These are phyloP conservation scores for Claviceps pazoutovae DNA, from an alignment of 2,329 filamentous ascomycete species.

Conservation along the genomic window DNA sequence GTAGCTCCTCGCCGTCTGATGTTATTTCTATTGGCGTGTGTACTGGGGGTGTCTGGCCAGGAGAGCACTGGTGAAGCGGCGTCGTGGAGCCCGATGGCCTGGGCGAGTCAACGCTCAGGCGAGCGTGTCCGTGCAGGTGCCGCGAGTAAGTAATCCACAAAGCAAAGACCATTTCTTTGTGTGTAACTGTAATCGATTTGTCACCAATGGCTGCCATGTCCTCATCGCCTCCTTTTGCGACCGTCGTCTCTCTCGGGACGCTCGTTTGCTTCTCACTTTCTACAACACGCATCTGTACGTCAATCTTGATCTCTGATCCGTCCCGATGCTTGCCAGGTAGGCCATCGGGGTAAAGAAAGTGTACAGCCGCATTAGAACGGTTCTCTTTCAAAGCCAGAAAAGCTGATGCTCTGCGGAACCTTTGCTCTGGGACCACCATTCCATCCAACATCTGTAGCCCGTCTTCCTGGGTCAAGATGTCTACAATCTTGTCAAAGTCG, in stretches of 20 bases:
- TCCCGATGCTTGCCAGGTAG: conserved; percentile 79
- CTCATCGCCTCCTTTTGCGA: conserved; percentile 47
- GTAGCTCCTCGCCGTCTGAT: conserved; percentile 33
- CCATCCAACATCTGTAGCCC: conserved; percentile 73
- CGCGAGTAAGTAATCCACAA: conserved; percentile 96
- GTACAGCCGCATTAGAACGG: conserved; percentile 60
- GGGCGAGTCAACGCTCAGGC: conserved; percentile 46
- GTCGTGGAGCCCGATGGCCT: conserved; percentile 51
- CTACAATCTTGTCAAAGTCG: conserved; percentile 70
- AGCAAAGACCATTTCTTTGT: conserved; percentile 77
- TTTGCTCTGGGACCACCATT: conserved; percentile 94
- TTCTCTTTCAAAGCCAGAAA: conserved; percentile 74
- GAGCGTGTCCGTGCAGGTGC: conserved; percentile 61
- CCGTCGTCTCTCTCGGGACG: conserved; percentile 47
- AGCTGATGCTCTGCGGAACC: conserved; percentile 78
- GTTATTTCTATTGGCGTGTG: conserved; percentile 43
- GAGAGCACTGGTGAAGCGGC: conserved; percentile 64
- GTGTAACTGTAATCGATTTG: conserved; percentile 32
- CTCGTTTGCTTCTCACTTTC: conserved; percentile 63
- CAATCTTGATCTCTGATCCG: conserved; percentile 81
- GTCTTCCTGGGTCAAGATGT: conserved; percentile 75
- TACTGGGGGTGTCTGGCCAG: conserved; percentile 50
- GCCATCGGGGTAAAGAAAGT: conserved; percentile 74
- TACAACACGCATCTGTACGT: conserved; percentile 92
- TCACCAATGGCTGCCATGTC: conserved; percentile 27